phyloP scores from a whole-genome alignment of 495 filamentous ascomycete species.

The Penicillium atrosanguineum region DNA sequence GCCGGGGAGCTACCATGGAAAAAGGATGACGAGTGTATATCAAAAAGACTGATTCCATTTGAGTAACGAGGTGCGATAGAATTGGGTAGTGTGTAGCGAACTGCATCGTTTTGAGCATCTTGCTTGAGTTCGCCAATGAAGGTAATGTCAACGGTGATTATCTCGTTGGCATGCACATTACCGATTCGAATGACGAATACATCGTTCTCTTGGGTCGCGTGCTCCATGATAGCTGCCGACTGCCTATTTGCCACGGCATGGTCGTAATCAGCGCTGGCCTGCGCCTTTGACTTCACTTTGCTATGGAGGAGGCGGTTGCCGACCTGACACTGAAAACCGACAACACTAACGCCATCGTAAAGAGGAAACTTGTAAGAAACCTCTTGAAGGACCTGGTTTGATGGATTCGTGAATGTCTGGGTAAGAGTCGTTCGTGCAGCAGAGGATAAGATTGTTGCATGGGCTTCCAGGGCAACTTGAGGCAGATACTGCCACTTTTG shows the following conservation, averaged over 20 bases:
- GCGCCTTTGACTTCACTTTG: constrained; percentile 18
- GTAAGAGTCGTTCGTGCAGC: constrained; percentile 14
- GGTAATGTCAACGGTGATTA: constrained; percentile 14
- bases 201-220: constrained; percentile 4
- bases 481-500: constrained; percentile 4
- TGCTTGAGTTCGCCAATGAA: constrained; percentile 18
- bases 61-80: constrained; percentile 19
- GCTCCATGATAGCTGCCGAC: constrained; percentile 17
- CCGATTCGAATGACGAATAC: constrained; percentile 16
- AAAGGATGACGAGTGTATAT: neutral
- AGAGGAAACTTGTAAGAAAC: constrained; percentile 16
- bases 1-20: neutral
- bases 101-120: constrained; percentile 14
- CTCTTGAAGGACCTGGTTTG: constrained; percentile 2
- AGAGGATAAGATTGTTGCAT: constrained; percentile 17
- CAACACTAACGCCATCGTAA: constrained; percentile 20
- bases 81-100: constrained; percentile 15
- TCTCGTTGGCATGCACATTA: constrained; percentile 14
- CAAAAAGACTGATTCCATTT: neutral
- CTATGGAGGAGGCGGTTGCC: constrained; percentile 12
- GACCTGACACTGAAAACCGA: constrained; percentile 14
- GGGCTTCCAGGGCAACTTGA: constrained; percentile 16
- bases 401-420: constrained; percentile 16
- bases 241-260: constrained; percentile 3
- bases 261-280: constrained; percentile 15